Percentiles rank a stretch among this genome's conserved stretches.
Evolutionary conservation across 805 yeast genomes (phyloP).

Genomic region (Clavispora phyllophila): DNA sequence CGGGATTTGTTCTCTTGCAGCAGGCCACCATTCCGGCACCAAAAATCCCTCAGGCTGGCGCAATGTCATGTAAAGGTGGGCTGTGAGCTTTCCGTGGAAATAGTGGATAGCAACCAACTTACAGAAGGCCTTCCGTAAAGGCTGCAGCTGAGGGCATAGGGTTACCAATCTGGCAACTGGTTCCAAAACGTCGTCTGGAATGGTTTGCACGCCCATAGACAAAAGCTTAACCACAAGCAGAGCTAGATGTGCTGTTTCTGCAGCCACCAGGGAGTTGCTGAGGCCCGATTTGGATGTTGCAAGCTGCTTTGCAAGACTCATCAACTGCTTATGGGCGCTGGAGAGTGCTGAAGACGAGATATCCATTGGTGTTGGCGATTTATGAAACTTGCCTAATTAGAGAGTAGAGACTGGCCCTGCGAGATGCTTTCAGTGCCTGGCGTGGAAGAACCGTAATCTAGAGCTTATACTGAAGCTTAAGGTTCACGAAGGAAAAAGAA

Average conservation of each 20-base stretch:
- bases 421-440: no score
- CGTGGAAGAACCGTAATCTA: no score
- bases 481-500: no score
- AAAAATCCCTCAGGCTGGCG: neutral
- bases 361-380: neutral
- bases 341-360: neutral
- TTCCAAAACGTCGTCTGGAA: slow-evolving; percentile 1
- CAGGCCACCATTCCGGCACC: slow-evolving; percentile 12
- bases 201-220: neutral
- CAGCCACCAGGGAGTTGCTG: neutral
- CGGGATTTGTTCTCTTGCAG: neutral
- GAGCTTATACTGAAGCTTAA: no score
- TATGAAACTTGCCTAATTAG: no score
- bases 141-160: slow-evolving; percentile 1
- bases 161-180: slow-evolving; percentile 2
- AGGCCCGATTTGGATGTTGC: neutral
- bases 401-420: no score
- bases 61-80: slow-evolving; percentile 2
- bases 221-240: neutral
- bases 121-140: slow-evolving; percentile 3
- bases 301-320: neutral
- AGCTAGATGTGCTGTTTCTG: slow-evolving; percentile 2
- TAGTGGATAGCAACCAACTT: slow-evolving; percentile 1
- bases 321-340: neutral
- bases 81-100: neutral